Evolutionary conservation across 768 basidiomycete species (phyloP).

Genomic region (Sutorius australiensis): DNA sequence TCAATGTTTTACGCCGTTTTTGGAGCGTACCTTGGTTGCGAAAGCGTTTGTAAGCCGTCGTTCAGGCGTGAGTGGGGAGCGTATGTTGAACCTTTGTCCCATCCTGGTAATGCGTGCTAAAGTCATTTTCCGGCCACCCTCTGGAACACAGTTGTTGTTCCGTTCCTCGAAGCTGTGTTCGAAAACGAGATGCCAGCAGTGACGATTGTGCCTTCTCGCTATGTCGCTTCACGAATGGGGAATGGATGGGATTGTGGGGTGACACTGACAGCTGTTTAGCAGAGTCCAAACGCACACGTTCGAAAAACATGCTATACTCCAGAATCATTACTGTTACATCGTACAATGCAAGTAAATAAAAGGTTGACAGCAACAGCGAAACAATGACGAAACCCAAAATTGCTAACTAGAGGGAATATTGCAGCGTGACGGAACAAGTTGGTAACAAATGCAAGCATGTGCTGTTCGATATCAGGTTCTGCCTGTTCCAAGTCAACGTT

Average conservation of each 20-base stretch:
- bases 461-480: neutral
- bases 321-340: neutral
- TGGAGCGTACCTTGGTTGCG: slow-evolving; percentile 19
- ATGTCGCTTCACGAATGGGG: slow-evolving; percentile 21
- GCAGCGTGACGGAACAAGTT: neutral
- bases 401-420: slow-evolving; percentile 3
- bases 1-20: slow-evolving; percentile 18
- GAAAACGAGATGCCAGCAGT: slow-evolving; percentile 24
- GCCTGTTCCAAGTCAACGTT: neutral
- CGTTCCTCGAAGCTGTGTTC: slow-evolving; percentile 23
- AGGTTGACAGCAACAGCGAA: neutral
- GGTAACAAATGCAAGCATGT: slow-evolving; percentile 16
- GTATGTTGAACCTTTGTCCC: slow-evolving; percentile 14
- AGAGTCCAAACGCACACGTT: neutral
- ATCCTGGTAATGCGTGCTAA: neutral
- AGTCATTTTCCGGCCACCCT: neutral
- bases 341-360: slow-evolving; percentile 1
- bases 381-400: neutral
- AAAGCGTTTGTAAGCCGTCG: slow-evolving; percentile 24
- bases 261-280: slow-evolving; percentile 27
- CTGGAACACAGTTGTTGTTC: slow-evolving; percentile 12
- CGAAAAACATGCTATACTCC: neutral
- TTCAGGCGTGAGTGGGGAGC: slow-evolving; percentile 1
- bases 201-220: slow-evolving; percentile 21
- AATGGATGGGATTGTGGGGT: slow-evolving; percentile 28